phyloP scores from a whole-genome alignment of 345 rosid genomes.

The Linum lewisii region DNA sequence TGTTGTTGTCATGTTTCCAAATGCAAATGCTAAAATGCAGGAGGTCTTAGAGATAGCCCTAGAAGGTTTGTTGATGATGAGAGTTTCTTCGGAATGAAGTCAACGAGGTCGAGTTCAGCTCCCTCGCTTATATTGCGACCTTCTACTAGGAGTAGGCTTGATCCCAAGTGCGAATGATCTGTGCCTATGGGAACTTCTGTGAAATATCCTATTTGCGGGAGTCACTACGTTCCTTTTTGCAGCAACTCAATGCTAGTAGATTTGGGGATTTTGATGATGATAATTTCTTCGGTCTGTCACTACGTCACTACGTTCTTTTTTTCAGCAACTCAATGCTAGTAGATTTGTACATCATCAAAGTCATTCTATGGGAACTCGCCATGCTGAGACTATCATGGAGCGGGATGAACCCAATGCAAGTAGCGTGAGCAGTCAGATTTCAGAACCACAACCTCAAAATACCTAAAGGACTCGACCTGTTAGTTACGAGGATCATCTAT shows the following conservation, averaged over 20 bases:
- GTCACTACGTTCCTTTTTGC: conserved; percentile 55
- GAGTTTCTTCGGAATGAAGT: conserved; percentile 28
- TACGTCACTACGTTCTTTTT: no score
- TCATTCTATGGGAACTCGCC: conserved; percentile 98
- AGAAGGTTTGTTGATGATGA: conserved; percentile 54
- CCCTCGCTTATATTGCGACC: conserved; percentile 37
- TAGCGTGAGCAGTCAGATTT: conserved; percentile 98
- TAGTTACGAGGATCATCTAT: conserved; percentile 71
- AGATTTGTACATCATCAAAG: conserved; percentile 93
- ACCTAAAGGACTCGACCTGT: conserved; percentile 88
- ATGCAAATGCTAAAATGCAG: conserved; percentile 62
- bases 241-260: conserved; percentile 52
- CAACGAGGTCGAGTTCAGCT: conserved; percentile 35
- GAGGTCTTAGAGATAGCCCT: conserved; percentile 35
- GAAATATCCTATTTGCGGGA: conserved; percentile 51
- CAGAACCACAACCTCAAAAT: conserved; percentile 92
- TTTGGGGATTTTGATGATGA: conserved; percentile 56
- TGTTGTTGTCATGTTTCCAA: neutral
- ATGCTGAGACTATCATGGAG: conserved; percentile 88
- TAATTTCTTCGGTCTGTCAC: no score
- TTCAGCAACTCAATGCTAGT: no score
- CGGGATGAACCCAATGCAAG: conserved; percentile 99
- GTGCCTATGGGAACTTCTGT: conserved; percentile 32
- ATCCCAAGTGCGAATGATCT: conserved; percentile 45
- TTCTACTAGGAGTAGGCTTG: conserved; percentile 34